Percentiles rank a stretch among this genome's conserved stretches.
These are phyloP conservation scores for Plasmodium reichenowi DNA, from an alignment of 169 alveolate species.

Conservation along the genomic window DNA sequence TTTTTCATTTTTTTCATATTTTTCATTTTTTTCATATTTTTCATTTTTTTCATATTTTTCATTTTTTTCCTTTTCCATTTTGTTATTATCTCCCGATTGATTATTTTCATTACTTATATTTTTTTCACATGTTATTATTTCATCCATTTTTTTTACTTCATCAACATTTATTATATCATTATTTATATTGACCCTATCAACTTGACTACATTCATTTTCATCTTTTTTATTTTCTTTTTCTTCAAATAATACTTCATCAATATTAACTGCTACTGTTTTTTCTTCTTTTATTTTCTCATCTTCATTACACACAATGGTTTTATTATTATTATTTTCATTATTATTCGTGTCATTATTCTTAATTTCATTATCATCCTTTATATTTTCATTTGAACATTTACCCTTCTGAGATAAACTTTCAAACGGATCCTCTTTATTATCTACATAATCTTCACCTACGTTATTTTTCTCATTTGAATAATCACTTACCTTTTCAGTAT, in stretches of 20 bases:
- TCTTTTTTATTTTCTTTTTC: constrained; percentile 3
- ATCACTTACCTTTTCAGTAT: no score
- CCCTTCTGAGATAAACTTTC: neutral
- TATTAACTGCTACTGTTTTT: neutral
- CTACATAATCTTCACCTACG: no score
- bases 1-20: neutral
- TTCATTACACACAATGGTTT: neutral
- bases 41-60: neutral
- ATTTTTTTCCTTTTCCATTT: neutral
- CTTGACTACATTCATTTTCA: constrained; percentile 13
- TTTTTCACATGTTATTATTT: neutral
- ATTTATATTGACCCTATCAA: constrained; percentile 15
- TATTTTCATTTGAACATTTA: neutral
- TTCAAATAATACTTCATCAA: neutral
- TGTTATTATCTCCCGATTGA: neutral
- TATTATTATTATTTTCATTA: neutral
- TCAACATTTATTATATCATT: neutral
- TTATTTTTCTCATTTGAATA: no score
- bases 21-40: neutral
- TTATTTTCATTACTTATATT: neutral
- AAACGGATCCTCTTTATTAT: no score
- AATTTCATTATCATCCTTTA: neutral
- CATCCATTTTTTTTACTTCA: constrained; percentile 15
- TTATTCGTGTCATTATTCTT: no score
- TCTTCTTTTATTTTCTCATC: constrained; percentile 9